Evolutionary conservation across 805 yeast species (phyloP), one percentile per base, ranked within the genome.

Genomic region (Diddensiella transvaalensis): DNA sequence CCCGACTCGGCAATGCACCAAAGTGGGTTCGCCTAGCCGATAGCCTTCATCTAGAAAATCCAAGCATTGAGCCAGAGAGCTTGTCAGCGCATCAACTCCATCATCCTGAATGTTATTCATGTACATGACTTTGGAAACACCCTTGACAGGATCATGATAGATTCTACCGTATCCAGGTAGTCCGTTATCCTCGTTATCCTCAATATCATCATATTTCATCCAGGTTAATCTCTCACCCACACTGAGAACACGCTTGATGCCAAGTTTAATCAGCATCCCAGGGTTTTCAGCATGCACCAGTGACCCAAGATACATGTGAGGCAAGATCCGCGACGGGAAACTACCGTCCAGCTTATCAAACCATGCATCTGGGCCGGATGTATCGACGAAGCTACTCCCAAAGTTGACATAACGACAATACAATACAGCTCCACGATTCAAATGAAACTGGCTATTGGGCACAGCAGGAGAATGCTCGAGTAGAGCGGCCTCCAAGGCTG

Each of bases 1-100:
- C 0, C 98, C 98, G 42, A 88, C 97, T 61, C 95, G 85, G 60
- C 98, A 91, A 64, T 91, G 98, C 8, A 91, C 90, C 51, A 91
- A 71, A 1, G 83, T 79, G 40, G 76, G 59, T 19, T 78, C 79
- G 32, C 67, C 68, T 0, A 56, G 55, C 18, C 63, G 55, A 53
- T 71, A 69, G 17, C 78, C 77, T 22, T 72, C 75, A 46, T 86
- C 84, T 44, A 89, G 78, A 60, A 80, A 87, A 1, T 76, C 70
- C 36, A 91, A 69, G 19, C 90, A 82, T 35, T 74, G 74, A 11
- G 82, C 79, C 39, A 90, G 70, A 2, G 84, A 76, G 32, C 69
- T 67, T 0, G 84, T 73, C 42, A 90, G 68, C 48, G 86, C 81
- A 52, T 90, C 96, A 41, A 86, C 82, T 0, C 98, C 97, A 64